Conservation (phyloP, 108 stramenopile species). For the Cylindrotheca closterium region DNA sequence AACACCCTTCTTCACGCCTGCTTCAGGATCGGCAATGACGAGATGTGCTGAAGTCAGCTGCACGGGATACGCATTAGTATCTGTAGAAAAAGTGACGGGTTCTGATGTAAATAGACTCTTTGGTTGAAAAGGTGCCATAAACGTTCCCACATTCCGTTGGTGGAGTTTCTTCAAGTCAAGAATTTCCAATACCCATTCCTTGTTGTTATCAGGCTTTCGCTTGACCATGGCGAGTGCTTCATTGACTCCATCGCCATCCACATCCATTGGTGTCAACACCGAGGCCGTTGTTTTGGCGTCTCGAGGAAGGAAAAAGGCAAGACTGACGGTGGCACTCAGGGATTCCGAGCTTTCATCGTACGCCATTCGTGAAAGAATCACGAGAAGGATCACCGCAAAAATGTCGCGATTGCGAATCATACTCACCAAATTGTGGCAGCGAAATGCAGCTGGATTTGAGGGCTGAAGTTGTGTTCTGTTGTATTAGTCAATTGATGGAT, state of each 20-base stretch:
- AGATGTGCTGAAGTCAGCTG: constrained; percentile 47
- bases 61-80: constrained; percentile 26
- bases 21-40: constrained; percentile 8
- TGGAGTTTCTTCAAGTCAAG: constrained; percentile 73
- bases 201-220: background rate
- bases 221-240: constrained; percentile 66
- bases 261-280: constrained; percentile 57
- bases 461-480: too few species aligned
- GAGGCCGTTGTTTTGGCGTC: constrained; percentile 7
- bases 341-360: constrained; percentile 44
- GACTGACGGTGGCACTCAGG: constrained; percentile 49
- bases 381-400: constrained; percentile 26
- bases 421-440: too few species aligned
- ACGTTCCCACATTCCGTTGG: constrained; percentile 2
- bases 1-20: background rate
- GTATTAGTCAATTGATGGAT: too few species aligned
- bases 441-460: too few species aligned
- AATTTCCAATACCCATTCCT: constrained; percentile 54
- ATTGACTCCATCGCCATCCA: constrained; percentile 81
- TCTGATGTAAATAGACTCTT: constrained; percentile 48
- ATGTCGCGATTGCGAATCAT: constrained; percentile 53
- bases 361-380: constrained; percentile 40
- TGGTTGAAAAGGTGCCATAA: constrained; percentile 64
- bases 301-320: constrained; percentile 67
- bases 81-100: constrained; percentile 7